phyloP scores from a whole-genome alignment of 31 red algal genomes.

The Asparagopsis taxiformis region DNA sequence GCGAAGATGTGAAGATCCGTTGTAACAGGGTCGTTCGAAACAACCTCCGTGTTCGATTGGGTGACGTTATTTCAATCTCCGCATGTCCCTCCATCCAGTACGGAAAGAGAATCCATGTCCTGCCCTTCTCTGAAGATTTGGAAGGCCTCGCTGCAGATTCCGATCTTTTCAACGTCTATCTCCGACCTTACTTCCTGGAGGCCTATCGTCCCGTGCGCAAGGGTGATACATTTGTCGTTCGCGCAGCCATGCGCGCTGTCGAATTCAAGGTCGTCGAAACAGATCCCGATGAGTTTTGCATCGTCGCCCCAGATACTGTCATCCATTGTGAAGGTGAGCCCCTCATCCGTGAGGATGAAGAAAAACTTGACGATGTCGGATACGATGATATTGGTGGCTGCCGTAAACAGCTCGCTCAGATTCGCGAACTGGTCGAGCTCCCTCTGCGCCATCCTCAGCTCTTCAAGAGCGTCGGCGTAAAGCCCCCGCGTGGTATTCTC shows the following conservation, averaged over 20 bases:
- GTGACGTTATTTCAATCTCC: constrained; percentile 95
- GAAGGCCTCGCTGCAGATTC: constrained; percentile 94
- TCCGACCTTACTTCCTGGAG: constrained; percentile 99
- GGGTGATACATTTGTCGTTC: constrained; percentile 97
- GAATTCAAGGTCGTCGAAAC: constrained; percentile 99
- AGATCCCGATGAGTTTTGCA: constrained; percentile 99
- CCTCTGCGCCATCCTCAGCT: constrained; percentile 99
- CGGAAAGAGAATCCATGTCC: constrained; percentile 96
- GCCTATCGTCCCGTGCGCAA: constrained; percentile 99
- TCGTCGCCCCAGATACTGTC: constrained; percentile 97
- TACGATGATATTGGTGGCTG: constrained; percentile 99
- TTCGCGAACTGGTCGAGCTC: constrained; percentile 98
- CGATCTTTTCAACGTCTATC: constrained; percentile 94
- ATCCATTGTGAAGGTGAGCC: constrained; percentile 99
- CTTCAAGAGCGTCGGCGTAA: constrained; percentile 96
- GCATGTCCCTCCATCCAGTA: constrained; percentile 97
- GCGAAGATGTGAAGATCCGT: constrained; percentile 89
- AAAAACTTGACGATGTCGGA: constrained; percentile 96
- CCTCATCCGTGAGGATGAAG: constrained; percentile 98
- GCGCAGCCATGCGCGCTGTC: constrained; percentile 96
- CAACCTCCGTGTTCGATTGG: constrained; percentile 97
- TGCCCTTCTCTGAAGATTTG: constrained; percentile 98
- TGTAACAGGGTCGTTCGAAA: constrained; percentile 98
- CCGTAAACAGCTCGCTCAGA: constrained; percentile 98
- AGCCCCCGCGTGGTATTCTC: constrained; percentile 95